Conservation (phyloP, 1,139 yeast species). For the Ogataea hybrid region DNA sequence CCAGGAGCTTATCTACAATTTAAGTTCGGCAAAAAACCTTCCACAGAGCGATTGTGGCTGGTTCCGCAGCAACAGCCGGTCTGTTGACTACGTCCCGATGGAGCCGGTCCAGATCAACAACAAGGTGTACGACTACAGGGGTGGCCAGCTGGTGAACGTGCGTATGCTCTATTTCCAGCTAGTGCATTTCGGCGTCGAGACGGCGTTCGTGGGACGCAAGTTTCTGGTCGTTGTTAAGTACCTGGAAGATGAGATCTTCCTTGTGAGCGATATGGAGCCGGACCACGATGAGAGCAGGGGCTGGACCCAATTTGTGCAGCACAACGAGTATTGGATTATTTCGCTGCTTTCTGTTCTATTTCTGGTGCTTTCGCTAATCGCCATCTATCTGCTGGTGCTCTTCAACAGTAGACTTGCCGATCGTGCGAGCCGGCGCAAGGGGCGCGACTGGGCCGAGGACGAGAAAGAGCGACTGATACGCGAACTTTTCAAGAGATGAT, state of each 20-base stretch:
- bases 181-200: conserved; percentile 11
- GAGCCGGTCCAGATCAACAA: conserved; percentile 15
- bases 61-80: neutral
- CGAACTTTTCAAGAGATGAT: conserved; percentile 14
- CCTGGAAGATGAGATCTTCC: conserved; percentile 8
- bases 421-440: neutral
- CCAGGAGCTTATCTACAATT: conserved; percentile 18
- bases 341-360: conserved; percentile 8
- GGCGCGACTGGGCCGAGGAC: conserved; percentile 4
- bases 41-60: neutral
- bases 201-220: conserved; percentile 5
- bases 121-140: conserved; percentile 18
- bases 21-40: neutral
- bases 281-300: conserved; percentile 1
- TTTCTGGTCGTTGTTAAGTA: conserved; percentile 12
- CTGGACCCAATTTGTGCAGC: conserved; percentile 11
- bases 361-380: conserved; percentile 1
- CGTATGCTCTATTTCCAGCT: conserved; percentile 12
- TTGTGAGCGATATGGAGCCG: conserved; percentile 12
- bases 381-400: conserved; percentile 3
- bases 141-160: conserved; percentile 15
- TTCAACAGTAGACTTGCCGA: conserved; percentile 4
- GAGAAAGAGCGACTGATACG: conserved; percentile 17
- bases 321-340: conserved; percentile 12
- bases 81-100: conserved; percentile 2